phyloP scores from a whole-genome alignment of 225 moss, liverwort and hornwort genomes.

The Bryum argenteum region DNA sequence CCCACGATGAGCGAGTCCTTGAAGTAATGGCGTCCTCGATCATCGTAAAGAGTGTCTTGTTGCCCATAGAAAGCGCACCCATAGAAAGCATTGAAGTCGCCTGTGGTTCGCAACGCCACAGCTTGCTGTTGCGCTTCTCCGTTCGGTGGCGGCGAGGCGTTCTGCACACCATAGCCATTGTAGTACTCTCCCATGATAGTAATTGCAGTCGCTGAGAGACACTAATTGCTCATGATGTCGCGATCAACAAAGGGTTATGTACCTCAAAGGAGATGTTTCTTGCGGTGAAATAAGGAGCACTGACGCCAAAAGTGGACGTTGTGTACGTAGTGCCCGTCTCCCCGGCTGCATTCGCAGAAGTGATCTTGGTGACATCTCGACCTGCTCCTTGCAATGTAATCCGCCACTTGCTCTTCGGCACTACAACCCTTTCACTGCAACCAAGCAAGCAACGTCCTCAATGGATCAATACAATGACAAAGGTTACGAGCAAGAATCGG shows the following conservation, averaged over 20 bases:
- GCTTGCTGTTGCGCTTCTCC: constrained; percentile 63
- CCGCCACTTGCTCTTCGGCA: constrained; percentile 52
- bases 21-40: constrained; percentile 65
- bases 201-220: not conserved
- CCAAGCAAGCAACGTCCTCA: too few relatives aligned
- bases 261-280: constrained; percentile 58
- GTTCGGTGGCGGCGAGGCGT: constrained; percentile 54
- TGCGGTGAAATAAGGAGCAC: constrained; percentile 59
- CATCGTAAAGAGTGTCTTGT: constrained; percentile 68
- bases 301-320: constrained; percentile 54
- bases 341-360: constrained; percentile 47
- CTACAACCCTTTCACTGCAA: constrained; percentile 45
- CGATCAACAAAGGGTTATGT: constrained; percentile 17
- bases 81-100: constrained; percentile 62
- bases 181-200: too few relatives aligned
- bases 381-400: constrained; percentile 62
- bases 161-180: constrained; percentile 29
- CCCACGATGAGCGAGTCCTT: constrained; percentile 58
- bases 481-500: too few relatives aligned
- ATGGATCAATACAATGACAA: not conserved
- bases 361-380: constrained; percentile 57
- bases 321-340: constrained; percentile 63
- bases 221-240: not conserved
- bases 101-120: constrained; percentile 59
- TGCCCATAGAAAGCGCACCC: constrained; percentile 60